Evolutionary conservation across 768 basidiomycete species (phyloP), one percentile per base, ranked within the genome.

Genomic region (Calocybe gangraenosa): DNA sequence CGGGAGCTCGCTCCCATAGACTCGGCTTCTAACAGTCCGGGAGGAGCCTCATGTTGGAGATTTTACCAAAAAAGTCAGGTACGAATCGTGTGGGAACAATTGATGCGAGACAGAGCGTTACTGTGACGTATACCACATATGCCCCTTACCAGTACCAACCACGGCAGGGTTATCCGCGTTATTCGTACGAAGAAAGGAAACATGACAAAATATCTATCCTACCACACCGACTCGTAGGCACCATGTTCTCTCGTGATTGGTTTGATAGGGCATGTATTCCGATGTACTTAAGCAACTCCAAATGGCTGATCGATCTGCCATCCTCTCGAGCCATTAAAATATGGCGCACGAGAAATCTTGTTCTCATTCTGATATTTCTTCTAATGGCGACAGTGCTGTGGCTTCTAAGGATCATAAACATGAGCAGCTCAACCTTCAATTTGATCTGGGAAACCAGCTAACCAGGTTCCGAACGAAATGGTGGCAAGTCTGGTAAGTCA

Each of bases 401-500:
- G 6, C 5, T 28, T 5, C 11, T 5, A 28, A 18, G 34, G 34
- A 35, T 35, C 14, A 35, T 7, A 46, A 59, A 40, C 37, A 45
- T 6, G 33, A 7, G 22, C 56, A 30, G 44, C 55, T 37, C 18
- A 22, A 41, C 6, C 51, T 73, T 8, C 64, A 72, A 37, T 59
- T 75, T 15, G 75, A 75, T 50, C 52, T 56, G 28, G 75, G 73
- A 5, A 56, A 69, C 3, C 58, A 69, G 21, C 59, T 65, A 23
- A 50, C 71, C 20, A 67, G 68, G 39, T 64, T 66, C 40, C 69
- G 78, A 30, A 64, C 66, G 37, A 61, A 59, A 20, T 79, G 78
- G 75, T 80, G 73, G 72, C 71, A 81, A 56, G 21, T 79, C 47
- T 81, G 79, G 79, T 78, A 49, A 30, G 34, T 40, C 8, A 30